Base-by-base conservation (phyloP, 1,139 yeast genomes). In the Scheffersomyces parashehatae region DNA sequence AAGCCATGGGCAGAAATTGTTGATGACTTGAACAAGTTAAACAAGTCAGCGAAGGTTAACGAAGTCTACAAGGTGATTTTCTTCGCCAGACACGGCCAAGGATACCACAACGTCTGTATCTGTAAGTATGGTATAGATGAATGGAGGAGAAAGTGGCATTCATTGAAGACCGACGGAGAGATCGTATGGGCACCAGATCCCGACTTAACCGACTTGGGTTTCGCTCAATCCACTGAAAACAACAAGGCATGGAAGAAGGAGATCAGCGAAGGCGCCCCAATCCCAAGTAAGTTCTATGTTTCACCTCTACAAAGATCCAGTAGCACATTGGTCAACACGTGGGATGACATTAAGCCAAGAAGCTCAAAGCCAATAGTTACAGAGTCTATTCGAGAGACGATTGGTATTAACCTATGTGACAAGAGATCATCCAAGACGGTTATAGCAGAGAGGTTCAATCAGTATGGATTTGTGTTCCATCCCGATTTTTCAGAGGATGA, bases 121-220 rank as follows among this genome's bases (percentile, higher is more conserved):
- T 46, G 59, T n/a, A 63, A 64, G 47, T 72, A 73, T 44, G 79
- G 78, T 2, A 62, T 70, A 28, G 59, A 63, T 13, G 71, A 54
- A 8, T 74, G 79, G 79, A 64, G 70, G 42, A 56, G 57, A 13
- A 55, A 71, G 43, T 73, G 78, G 77, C 65, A 70, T 37, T 64
- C 61, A 38, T 44, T 68, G 38, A 64, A 62, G 39, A 75, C 75
- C 2, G 77, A 73, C 47, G 78, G 75, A 10, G 65, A 70, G 33
- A 59, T 68, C n/a, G 67, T 63, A 2, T 72, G 75, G 72, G 80
- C 70, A 2, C 79, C 79, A 0, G 79, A 74, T 51, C 73, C 79
- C 6, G 66, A 64, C 36, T 67, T 74, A 50, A 73, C 77, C n/a
- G 64, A 58, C 2, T 58, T 66, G 43, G 78, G 79, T 1, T 44